Conservation (phyloP, 2,329 filamentous ascomycete species). For the Albophoma yamanashiensis region DNA sequence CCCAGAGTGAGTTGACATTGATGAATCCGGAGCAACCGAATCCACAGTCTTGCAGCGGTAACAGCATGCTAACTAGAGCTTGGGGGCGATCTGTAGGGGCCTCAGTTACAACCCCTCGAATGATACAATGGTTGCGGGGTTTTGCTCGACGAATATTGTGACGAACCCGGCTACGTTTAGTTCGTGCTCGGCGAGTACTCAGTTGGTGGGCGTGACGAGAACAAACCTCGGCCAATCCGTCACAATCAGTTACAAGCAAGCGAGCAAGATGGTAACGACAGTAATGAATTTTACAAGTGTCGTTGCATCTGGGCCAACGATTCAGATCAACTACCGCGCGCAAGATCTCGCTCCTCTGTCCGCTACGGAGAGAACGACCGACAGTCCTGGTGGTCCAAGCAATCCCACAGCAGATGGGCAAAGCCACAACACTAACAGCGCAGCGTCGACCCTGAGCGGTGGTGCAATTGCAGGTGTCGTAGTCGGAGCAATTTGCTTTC, state of each 20-base stretch:
- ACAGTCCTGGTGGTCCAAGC: background rate
- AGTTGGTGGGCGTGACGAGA: background rate
- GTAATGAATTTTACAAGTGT: background rate
- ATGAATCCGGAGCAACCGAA: background rate
- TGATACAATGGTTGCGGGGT: background rate
- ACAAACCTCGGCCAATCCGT: background rate
- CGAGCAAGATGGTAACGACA: background rate
- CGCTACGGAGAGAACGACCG: background rate
- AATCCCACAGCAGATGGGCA: background rate
- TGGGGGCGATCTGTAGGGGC: background rate
- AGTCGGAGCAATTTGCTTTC: background rate
- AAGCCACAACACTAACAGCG: background rate
- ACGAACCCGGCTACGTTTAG: background rate
- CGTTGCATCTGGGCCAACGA: background rate
- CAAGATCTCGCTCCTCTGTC: background rate
- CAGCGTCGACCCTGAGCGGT: background rate
- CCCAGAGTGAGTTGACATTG: background rate
- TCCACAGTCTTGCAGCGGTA: background rate
- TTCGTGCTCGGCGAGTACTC: background rate
- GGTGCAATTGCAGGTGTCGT: background rate
- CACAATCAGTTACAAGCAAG: background rate
- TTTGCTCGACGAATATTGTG: background rate
- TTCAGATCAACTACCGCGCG: background rate
- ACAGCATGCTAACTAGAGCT: background rate
- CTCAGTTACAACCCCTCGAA: background rate